Base-by-base conservation (phyloP, 306 rosid species). In the Mimosa bimucronata region DNA sequence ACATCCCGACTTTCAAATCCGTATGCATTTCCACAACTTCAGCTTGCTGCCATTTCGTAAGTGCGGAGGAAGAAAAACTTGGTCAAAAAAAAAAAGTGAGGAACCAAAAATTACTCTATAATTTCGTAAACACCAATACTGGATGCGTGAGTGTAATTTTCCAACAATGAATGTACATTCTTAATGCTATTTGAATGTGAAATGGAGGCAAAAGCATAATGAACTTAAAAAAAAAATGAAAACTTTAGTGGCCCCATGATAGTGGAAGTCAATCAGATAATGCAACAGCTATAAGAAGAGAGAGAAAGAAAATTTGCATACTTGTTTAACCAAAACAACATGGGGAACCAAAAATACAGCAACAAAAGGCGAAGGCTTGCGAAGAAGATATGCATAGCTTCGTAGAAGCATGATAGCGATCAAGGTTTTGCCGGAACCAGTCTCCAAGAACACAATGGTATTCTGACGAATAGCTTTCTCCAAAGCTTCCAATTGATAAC, bases 381-480 rank as follows among this genome's bases (percentile, higher is more conserved):
- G 90, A 44, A 94, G 88, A 71, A 67, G 74, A 85, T 88, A 44
- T 11, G 97, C 93, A 31, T 84, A 91, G 79, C 94, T 89, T 13
- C 97, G 87, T 40, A 94, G 90, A 66, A 94, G 98, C 98, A 92
- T 92, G 60, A 91, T 81, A 45, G 97, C 94, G 52, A 94, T 91
- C 86, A 94, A 84, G 60, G 98, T 94, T 85, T 94, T 94, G 45
- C 98, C 98, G 0, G 97, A 86, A 71, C 98, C 97, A 12, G 98
- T 94, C 84, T 92, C 98, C 84, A 94, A 83, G 79, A 61, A 92
- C 70, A 91, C 97, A 14, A 91, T 65, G 7, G 97, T 92, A 77
- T 94, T 94, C 61, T 84, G 81, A 37, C 79, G 86, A 0, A 90
- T 76, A 7, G 96, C 94, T 26, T 68, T 85, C 7, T 87, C 97